phyloP scores from a whole-genome alignment of 2,329 filamentous ascomycete species.

The Pseudocercospora ulei region DNA sequence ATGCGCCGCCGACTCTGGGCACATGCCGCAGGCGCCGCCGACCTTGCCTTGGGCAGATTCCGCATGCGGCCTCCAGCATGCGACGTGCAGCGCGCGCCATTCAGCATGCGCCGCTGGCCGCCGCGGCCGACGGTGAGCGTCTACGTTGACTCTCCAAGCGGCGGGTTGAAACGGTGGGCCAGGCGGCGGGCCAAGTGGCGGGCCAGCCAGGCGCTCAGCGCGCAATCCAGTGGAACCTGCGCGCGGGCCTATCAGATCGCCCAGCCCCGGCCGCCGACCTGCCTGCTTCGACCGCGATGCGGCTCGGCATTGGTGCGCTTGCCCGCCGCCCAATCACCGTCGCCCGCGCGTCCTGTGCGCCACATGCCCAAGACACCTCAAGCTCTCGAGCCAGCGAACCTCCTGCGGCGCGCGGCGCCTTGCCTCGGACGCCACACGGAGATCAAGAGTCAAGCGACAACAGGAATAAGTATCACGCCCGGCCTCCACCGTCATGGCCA shows the following conservation, averaged over 20 bases:
- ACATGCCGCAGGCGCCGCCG: too few species aligned
- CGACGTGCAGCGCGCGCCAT: too few species aligned
- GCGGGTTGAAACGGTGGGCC: slow-evolving; percentile 16
- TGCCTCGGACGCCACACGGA: slow-evolving; percentile 13
- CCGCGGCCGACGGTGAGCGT: slow-evolving; percentile 15
- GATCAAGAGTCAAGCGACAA: slow-evolving; percentile 3
- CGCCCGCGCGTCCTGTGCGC: slow-evolving; percentile 5
- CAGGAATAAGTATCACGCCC: slow-evolving; percentile 13
- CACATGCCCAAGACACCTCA: slow-evolving; percentile 19
- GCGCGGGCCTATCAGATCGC: slow-evolving; percentile 9
- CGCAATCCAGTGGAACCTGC: slow-evolving; percentile 16
- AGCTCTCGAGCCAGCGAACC: slow-evolving; percentile 15
- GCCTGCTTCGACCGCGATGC: slow-evolving; percentile 14
- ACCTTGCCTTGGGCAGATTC: too few species aligned
- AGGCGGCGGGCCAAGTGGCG: slow-evolving; percentile 13
- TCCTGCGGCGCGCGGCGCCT: slow-evolving; percentile 19
- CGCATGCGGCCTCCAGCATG: too few species aligned
- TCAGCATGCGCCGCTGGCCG: slow-evolving; percentile 10
- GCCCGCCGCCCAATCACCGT: slow-evolving; percentile 16
- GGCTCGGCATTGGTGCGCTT: slow-evolving; percentile 14
- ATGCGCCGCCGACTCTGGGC: too few species aligned
- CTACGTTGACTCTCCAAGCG: too few species aligned
- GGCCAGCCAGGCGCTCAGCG: slow-evolving; percentile 18
- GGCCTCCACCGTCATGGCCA: slow-evolving; percentile 8
- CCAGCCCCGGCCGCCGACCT: slow-evolving; percentile 10